Percentiles rank a stretch among this genome's conserved stretches.
Evolutionary conservation across 176 grass and related monocot genomes (phyloP).

Genomic region (Hsuehochloa calcarea): DNA sequence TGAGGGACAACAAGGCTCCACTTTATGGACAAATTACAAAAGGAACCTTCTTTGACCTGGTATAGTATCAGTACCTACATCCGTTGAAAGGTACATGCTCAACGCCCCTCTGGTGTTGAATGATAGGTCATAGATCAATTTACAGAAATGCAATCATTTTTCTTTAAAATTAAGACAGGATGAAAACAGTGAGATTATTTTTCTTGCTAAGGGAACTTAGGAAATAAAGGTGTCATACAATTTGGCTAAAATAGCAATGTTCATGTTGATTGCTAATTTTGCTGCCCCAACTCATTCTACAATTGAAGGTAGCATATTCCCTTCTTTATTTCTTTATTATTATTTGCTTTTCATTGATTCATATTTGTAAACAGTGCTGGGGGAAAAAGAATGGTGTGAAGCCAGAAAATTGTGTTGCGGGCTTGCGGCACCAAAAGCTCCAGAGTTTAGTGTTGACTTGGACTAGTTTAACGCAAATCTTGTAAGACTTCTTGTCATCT

Average conservation of each 20-base stretch:
- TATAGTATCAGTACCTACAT: not conserved
- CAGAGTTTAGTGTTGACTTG: not conserved
- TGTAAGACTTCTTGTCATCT: not conserved
- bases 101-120: not conserved
- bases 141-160: not conserved
- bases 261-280: no score
- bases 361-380: not conserved
- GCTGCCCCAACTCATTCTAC: no score
- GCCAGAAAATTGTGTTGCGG: not conserved
- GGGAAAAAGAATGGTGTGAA: not conserved
- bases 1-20: slow-evolving; percentile 3
- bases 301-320: no score
- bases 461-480: not conserved
- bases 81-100: not conserved
- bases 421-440: not conserved
- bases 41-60: slow-evolving; percentile 39
- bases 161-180: not conserved
- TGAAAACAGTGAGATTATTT: not conserved
- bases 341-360: no score
- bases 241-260: no score
- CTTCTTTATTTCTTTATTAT: no score
- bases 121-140: not conserved
- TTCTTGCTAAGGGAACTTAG: no score
- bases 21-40: slow-evolving; percentile 13
- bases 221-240: no score